Conservation (phyloP, 2,329 filamentous ascomycete species). For the Zasmidium cellare region DNA sequence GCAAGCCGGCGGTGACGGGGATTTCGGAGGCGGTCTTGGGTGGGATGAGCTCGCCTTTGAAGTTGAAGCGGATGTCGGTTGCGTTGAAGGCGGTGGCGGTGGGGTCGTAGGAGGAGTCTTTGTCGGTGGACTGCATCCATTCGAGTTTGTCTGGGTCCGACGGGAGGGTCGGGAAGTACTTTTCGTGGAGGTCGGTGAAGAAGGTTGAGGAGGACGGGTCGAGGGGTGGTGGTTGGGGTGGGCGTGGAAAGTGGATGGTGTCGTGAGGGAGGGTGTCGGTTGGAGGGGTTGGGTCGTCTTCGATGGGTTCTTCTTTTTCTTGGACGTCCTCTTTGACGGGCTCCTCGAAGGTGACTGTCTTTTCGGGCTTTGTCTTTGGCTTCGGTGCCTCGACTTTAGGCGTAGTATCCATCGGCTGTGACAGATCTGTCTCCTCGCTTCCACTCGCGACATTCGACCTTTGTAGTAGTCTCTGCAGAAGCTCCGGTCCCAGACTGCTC, state of each 20-base stretch:
- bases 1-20: constrained; percentile 75
- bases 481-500: constrained; percentile 68
- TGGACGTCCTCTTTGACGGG: constrained; percentile 1
- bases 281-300: background rate
- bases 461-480: constrained; percentile 75
- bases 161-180: constrained; percentile 89
- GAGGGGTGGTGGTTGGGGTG: constrained; percentile 64
- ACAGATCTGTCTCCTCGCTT: constrained; percentile 43
- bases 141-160: constrained; percentile 82
- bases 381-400: background rate
- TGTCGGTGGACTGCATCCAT: constrained; percentile 73
- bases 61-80: constrained; percentile 83
- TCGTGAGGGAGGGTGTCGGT: constrained; percentile 19
- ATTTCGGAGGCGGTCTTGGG: constrained; percentile 73
- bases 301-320: constrained; percentile 1
- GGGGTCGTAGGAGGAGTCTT: constrained; percentile 78
- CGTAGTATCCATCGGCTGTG: constrained; percentile 7
- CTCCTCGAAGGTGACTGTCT: constrained; percentile 28
- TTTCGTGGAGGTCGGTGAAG: constrained; percentile 77
- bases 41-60: constrained; percentile 76
- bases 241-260: constrained; percentile 61
- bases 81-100: constrained; percentile 69
- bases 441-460: constrained; percentile 74
- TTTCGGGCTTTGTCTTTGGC: constrained; percentile 12
- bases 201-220: constrained; percentile 83